Base-by-base conservation (phyloP, 768 basidiomycete genomes). In the Lentinula lateritia region DNA sequence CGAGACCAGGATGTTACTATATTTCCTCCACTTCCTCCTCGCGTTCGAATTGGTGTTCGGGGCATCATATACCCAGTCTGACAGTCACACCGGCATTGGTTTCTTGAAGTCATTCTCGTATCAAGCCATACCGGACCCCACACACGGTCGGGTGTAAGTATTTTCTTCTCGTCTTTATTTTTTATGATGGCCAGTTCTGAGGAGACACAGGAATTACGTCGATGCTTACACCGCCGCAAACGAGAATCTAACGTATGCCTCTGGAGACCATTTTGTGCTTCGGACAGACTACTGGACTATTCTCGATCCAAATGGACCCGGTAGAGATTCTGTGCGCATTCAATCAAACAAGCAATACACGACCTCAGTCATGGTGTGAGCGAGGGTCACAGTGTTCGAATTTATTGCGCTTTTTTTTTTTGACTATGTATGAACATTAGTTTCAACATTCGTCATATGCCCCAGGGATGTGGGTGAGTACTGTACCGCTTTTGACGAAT, bases 91-190 rank as follows among this genome's bases (percentile, higher is more conserved):
- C 35, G 78, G 81, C 9, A 64, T 64, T 48, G 73, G 72, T n/a
- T 86, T 87, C 65, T 78, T 82, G 64, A 71, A 74, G 42, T 69
- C 74, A 23, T 87, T 88, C 68, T 62, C 68, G 20, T 82, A 80
- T 71, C 73, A 83, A 65, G 72, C 73, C 6, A 78, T 80, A 41
- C 39, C 76, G 2, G 86, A 87, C 66, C 85, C 86, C 1, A 87
- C 86, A 2, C 69, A 80, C 52, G 86, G 86, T 13, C 72, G 85
- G 61, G 86, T 88, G 86, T 87, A 70, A 66, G 82, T 67, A 36
- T 62, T 4, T 58, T 4, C 28, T 28, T 28, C 23, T 3, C 23
- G 28, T 28, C 3, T 36, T 13, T 20, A 28, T 12, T 57, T 18
- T 48, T 12, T 1, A 8, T 50, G 20, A 36, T 23, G 15, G 35